phyloP scores from a whole-genome alignment of 202 grass and related monocot species.

The Alloteropsis angusta region DNA sequence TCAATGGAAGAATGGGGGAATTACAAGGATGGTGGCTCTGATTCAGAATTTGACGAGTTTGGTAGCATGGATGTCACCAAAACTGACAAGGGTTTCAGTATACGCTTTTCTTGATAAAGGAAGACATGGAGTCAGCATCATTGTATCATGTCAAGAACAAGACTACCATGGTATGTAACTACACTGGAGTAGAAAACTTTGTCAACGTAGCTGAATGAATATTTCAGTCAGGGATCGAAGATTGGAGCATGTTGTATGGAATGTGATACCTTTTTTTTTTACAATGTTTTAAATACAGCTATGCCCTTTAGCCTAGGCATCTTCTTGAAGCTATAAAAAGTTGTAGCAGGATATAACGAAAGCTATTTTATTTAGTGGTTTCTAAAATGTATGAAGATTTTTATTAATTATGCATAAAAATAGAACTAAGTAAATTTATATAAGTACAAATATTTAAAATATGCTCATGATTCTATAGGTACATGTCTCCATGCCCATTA shows the following conservation, averaged over 20 bases:
- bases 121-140: neutral
- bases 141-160: neutral
- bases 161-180: neutral
- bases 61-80: conserved; percentile 54
- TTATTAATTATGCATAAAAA: too few species aligned
- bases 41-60: conserved; percentile 73
- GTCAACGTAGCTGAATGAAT: neutral
- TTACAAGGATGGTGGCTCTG: conserved; percentile 32
- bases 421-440: too few species aligned
- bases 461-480: too few species aligned
- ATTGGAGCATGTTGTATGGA: conserved; percentile 5
- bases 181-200: neutral
- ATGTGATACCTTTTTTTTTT: neutral
- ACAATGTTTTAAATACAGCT: too few species aligned
- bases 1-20: conserved; percentile 58
- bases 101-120: conserved; percentile 38
- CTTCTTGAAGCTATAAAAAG: too few species aligned
- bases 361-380: too few species aligned
- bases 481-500: too few species aligned
- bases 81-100: conserved; percentile 73
- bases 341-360: too few species aligned
- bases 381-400: too few species aligned
- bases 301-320: too few species aligned
- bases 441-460: too few species aligned
- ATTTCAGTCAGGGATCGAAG: neutral